Percentiles rank a stretch among this genome's conserved stretches.
These are phyloP conservation scores for Blakeslea trispora DNA, from an alignment of 371 early-diverging fungal genomes.

Conservation along the genomic window DNA sequence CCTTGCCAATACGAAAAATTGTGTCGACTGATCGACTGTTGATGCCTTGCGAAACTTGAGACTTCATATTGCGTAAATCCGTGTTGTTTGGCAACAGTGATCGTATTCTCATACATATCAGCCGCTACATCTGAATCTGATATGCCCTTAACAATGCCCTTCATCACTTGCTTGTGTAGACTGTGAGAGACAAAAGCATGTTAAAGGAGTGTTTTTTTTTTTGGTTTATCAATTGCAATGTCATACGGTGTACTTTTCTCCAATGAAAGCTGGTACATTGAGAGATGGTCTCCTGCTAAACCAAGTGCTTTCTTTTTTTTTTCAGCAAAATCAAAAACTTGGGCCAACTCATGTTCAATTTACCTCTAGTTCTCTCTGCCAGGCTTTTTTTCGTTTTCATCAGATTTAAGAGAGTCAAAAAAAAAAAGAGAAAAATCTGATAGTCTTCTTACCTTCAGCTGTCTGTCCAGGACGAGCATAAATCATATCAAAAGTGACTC, in stretches of 20 bases:
- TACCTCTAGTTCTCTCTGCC: constrained; percentile 68
- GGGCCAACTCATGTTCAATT: neutral
- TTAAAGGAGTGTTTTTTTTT: too few species aligned
- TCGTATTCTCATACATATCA: constrained; percentile 77
- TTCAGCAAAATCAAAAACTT: neutral
- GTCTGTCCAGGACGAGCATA: constrained; percentile 81
- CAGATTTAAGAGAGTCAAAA: too few species aligned
- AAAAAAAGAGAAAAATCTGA: neutral
- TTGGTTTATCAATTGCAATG: neutral
- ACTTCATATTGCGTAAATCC: constrained; percentile 87
- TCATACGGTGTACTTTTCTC: constrained; percentile 81
- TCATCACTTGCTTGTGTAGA: constrained; percentile 54
- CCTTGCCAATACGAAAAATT: constrained; percentile 88
- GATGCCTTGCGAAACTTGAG: constrained; percentile 67
- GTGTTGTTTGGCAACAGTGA: constrained; percentile 39
- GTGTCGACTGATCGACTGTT: constrained; percentile 62
- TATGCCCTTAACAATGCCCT: constrained; percentile 38
- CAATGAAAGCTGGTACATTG: constrained; percentile 83
- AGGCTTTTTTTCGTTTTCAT: constrained; percentile 28
- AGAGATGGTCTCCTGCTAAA: constrained; percentile 69
- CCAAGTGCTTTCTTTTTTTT: constrained; percentile 42
- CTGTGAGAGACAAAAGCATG: constrained; percentile 25
- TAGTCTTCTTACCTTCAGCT: constrained; percentile 24
- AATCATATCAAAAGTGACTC: constrained; percentile 84
- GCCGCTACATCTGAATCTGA: constrained; percentile 60